Base-by-base conservation (phyloP, 2,329 filamentous ascomycete species). In the Verticillium dahliae region DNA sequence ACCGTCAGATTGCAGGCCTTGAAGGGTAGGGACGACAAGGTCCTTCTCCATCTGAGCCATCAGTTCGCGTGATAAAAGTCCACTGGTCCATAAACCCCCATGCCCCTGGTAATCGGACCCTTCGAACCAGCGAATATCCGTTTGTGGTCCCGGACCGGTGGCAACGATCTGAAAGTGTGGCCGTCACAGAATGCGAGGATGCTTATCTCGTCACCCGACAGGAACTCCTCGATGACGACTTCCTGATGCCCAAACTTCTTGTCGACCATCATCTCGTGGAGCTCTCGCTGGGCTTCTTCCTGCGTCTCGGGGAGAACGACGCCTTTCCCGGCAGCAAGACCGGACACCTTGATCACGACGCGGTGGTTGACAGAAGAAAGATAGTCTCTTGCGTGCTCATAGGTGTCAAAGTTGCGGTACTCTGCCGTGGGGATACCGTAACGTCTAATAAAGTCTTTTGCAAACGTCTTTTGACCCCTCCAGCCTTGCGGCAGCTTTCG, bases 381-480 rank as follows among this genome's bases (percentile, higher is more conserved):
- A 73, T 98, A 96, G 67, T 85, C 78, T 67, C 81, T 80, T 14
- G 92, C 92, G 56, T 85, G 79, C 61, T 89, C 84, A 75, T 90
- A 93, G 69, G 90, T 83, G 73, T 82, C 86, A 72, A 98, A 97
- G 79, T 96, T 97, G 74, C 89, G 86, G 78, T 97, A 98, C 45
- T 85, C 86, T 15, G 95, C 95, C 1, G 95, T 98, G 41, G 94
- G 93, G 69, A 99, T 96, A 69, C 84, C 84, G 77, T 96, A 87
- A 67, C 89, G 87, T 75, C 90, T 89, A 95, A 98, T 99, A 73
- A 98, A 98, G 75, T 98, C 93, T 74, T 99, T 99, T 65, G 91
- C 92, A 75, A 96, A 98, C 11, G 94, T 91, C 81, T 99, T 99
- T 98, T 78, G 91, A 96, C 63, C 95, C 95, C 77, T 99, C 95